Percentiles rank a stretch among this genome's conserved stretches.
Conservation (phyloP, 805 yeast species). For the Suhomyces sp. region DNA sequence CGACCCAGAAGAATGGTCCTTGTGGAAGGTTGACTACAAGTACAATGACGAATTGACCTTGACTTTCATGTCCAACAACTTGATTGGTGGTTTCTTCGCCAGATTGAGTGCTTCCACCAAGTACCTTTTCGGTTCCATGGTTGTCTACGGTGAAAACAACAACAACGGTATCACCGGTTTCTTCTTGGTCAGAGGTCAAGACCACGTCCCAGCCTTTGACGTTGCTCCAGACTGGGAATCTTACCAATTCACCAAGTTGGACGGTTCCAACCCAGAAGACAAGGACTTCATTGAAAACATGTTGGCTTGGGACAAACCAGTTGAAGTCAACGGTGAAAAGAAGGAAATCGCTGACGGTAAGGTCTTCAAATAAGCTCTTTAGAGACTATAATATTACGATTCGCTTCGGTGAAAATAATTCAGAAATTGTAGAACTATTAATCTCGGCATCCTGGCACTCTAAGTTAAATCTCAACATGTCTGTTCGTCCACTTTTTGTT, state of each 20-base stretch:
- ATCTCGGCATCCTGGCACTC: too few species aligned
- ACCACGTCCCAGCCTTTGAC: conserved; percentile 83
- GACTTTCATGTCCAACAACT: conserved; percentile 97
- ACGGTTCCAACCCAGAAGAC: conserved; percentile 71
- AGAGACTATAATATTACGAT: background rate
- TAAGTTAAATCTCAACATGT: too few species aligned
- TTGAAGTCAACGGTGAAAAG: conserved; percentile 70
- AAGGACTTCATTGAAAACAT: conserved; percentile 80
- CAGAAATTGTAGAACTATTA: background rate
- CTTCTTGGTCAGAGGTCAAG: conserved; percentile 94
- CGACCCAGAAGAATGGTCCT: conserved; percentile 90
- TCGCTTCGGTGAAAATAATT: background rate
- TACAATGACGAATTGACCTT: conserved; percentile 96
- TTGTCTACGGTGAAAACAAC: conserved; percentile 98
- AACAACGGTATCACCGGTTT: conserved; percentile 96
- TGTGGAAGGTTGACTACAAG: conserved; percentile 94
- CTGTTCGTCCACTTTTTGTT: too few species aligned
- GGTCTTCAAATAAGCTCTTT: conserved; percentile 76
- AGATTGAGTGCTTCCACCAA: conserved; percentile 89
- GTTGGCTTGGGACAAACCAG: conserved; percentile 99
- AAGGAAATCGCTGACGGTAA: conserved; percentile 96
- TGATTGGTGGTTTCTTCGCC: conserved; percentile 97
- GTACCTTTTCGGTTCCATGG: conserved; percentile 89
- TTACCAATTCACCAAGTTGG: conserved; percentile 78
- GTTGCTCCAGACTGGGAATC: conserved; percentile 99